Percentiles rank a stretch among this genome's conserved stretches.
These are phyloP conservation scores for Jimgerdemannia lactiflua DNA, from an alignment of 192 early-diverging fungal species.

Conservation along the genomic window DNA sequence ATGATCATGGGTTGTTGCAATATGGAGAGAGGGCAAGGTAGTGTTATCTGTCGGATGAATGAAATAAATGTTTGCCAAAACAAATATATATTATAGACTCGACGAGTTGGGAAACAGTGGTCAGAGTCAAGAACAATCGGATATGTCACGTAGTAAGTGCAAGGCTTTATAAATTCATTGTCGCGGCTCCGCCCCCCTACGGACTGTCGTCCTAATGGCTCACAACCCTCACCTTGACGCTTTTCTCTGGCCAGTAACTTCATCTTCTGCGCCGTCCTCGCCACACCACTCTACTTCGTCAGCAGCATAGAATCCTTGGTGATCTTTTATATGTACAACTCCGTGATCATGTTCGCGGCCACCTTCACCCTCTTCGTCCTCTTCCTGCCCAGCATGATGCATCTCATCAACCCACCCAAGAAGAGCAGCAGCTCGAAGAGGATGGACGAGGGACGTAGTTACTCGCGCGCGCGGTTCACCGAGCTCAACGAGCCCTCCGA, in stretches of 20 bases:
- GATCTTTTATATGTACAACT: background rate
- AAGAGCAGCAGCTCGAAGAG: background rate
- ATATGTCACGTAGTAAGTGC: background rate
- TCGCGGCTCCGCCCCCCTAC: background rate
- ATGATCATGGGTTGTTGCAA: background rate
- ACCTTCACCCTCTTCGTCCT: background rate
- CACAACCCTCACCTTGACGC: background rate
- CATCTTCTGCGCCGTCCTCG: background rate
- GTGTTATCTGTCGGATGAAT: background rate
- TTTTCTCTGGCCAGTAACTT: background rate
- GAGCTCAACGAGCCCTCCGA: background rate
- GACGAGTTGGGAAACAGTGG: background rate
- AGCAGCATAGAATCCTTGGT: background rate
- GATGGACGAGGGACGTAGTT: background rate
- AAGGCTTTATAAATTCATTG: background rate
- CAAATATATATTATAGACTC: background rate
- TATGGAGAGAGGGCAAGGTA: background rate
- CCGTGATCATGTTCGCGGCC: background rate
- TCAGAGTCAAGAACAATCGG: background rate
- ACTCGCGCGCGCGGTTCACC: background rate
- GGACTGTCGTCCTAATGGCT: too few relatives aligned
- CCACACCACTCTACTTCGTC: background rate
- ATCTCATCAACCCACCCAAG: background rate
- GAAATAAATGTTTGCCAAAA: background rate
- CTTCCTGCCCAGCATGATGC: background rate